These are phyloP conservation scores for Eucalyptus rudis DNA, from an alignment of 345 rosid genomes.

Conservation along the genomic window DNA sequence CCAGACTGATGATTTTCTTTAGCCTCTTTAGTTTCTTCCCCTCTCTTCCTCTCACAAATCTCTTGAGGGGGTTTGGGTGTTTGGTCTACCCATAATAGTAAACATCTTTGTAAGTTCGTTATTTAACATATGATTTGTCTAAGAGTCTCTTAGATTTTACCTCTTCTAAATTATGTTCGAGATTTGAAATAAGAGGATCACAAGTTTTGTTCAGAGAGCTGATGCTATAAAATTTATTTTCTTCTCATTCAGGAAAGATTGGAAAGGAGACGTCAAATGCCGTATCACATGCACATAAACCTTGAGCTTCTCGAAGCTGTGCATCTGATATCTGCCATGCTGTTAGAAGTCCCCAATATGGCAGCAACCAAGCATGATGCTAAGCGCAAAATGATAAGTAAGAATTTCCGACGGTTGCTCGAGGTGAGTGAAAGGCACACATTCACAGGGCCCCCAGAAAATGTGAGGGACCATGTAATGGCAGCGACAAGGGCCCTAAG, in stretches of 20 bases:
- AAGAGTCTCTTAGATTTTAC: background rate
- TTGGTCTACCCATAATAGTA: background rate
- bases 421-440: slow-evolving; percentile 73
- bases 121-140: background rate
- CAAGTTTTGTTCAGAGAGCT: background rate
- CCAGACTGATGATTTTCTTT: background rate
- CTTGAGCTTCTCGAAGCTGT: slow-evolving; percentile 89
- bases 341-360: slow-evolving; percentile 91
- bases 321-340: slow-evolving; percentile 84
- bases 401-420: slow-evolving; percentile 66
- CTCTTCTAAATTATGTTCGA: background rate
- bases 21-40: background rate
- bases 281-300: slow-evolving; percentile 97
- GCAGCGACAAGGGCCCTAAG: slow-evolving; percentile 75
- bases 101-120: background rate
- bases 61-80: background rate
- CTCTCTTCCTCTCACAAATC: background rate
- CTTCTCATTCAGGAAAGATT: slow-evolving; percentile 53
- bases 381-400: slow-evolving; percentile 68
- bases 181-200: background rate
- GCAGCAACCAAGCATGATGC: slow-evolving; percentile 59
- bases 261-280: slow-evolving; percentile 93
- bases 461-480: slow-evolving; percentile 82
- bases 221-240: background rate
- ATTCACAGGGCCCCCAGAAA: slow-evolving; percentile 79